Conservation (phyloP, 2,329 filamentous ascomycete species). For the Cladosporium oxysporum region DNA sequence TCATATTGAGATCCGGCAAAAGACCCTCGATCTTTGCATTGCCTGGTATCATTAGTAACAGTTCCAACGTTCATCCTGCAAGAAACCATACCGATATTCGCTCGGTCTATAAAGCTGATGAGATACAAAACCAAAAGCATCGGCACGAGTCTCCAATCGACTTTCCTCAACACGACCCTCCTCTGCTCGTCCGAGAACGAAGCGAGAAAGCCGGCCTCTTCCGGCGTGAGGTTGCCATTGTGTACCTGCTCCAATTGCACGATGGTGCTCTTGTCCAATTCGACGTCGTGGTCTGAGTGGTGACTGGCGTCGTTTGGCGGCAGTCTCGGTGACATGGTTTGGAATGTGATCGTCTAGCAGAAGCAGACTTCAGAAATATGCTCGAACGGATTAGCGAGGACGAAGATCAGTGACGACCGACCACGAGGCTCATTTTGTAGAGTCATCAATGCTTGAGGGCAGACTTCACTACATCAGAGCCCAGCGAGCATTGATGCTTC, state of each 20-base stretch:
- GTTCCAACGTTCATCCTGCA: no score
- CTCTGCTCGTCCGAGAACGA: slow-evolving; percentile 28
- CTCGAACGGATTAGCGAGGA: not conserved
- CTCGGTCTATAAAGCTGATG: slow-evolving; percentile 36
- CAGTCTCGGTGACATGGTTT: not conserved
- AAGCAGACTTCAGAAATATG: not conserved
- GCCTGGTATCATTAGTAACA: slow-evolving; percentile 28
- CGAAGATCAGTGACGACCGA: not conserved
- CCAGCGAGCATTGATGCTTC: not conserved
- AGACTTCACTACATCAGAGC: not conserved
- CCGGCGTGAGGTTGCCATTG: slow-evolving; percentile 19
- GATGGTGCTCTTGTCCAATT: slow-evolving; percentile 7
- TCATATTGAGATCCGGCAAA: slow-evolving; percentile 22
- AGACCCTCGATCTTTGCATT: slow-evolving; percentile 39
- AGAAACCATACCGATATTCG: slow-evolving; percentile 23
- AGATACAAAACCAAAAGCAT: slow-evolving; percentile 43
- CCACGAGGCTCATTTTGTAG: not conserved
- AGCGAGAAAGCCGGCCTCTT: slow-evolving; percentile 35
- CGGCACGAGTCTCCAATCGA: slow-evolving; percentile 41
- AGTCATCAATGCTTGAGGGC: not conserved
- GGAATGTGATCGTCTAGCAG: not conserved
- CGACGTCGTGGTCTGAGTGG: slow-evolving; percentile 1
- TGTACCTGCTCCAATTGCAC: slow-evolving; percentile 3
- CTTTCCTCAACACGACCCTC: slow-evolving; percentile 50
- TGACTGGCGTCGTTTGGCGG: not conserved